Conservation (phyloP, 106 monocot species). For the Xerophyta viscosa region DNA sequence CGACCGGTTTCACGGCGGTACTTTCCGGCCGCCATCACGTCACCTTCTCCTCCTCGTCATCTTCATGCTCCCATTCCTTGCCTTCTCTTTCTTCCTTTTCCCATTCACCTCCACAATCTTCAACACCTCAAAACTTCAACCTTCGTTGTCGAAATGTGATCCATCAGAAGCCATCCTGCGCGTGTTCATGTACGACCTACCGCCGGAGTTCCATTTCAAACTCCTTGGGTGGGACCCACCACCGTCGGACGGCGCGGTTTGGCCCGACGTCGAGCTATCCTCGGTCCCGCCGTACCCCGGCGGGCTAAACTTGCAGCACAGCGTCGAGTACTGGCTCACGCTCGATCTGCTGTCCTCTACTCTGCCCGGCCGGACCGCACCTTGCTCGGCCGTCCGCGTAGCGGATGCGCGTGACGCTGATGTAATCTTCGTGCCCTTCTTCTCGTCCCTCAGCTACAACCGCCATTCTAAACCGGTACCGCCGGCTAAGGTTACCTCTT, state of each 20-base stretch:
- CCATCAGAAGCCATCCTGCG: constrained; percentile 31
- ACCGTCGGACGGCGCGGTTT: constrained; percentile 18
- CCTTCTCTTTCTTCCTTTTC: no score
- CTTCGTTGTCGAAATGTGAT: constrained; percentile 19
- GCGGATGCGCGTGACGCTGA: constrained; percentile 49
- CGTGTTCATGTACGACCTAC: constrained; percentile 80
- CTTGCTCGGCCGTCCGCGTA: constrained; percentile 52
- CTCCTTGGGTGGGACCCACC: constrained; percentile 45
- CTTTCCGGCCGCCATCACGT: no score
- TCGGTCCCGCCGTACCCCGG: constrained; percentile 56
- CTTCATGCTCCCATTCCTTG: no score
- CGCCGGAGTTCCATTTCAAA: constrained; percentile 65
- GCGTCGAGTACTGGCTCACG: constrained; percentile 82
- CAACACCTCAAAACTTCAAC: not conserved
- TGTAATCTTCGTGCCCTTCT: constrained; percentile 71
- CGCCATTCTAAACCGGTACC: constrained; percentile 37
- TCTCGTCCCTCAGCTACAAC: constrained; percentile 79
- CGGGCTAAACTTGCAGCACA: constrained; percentile 75
- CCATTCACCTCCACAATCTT: not conserved
- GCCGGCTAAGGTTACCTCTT: constrained; percentile 24
- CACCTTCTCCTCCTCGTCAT: no score
- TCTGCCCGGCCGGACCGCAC: constrained; percentile 11
- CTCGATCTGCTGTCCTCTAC: constrained; percentile 57
- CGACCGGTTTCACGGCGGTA: no score
- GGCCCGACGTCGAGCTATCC: constrained; percentile 43